Base-by-base conservation (phyloP, 2,329 filamentous ascomycete genomes). In the Aureobasidium sp. region DNA sequence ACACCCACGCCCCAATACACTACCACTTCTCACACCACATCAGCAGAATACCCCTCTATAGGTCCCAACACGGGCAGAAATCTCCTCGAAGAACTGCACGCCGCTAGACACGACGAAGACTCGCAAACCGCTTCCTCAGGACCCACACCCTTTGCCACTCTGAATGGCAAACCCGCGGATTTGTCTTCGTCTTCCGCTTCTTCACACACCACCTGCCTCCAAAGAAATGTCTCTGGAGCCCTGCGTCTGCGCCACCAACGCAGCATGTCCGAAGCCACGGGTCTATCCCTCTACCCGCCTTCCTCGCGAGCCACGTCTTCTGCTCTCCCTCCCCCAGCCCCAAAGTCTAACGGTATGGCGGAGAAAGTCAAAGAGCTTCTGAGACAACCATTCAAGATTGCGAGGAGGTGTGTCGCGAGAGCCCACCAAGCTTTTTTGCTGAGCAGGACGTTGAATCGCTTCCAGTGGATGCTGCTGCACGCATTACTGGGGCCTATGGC, bases 401-500 rank as follows among this genome's bases (percentile, higher is more conserved):
- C 71, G 19, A 67, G 63, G 57, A 66, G 69, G 33, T 62, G 61
- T 65, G 62, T 70, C 33, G 64, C 68, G 25, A 66, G 68, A 38
- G 70, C 70, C 1, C 67, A 70, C 49, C 47, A 62, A 4, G 63
- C 65, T 19, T 66, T 71, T 46, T 61, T 64, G 23, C 66, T 71
- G 7, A 67, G 67, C 6, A 62, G 64, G 1, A 66, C 69, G 9
- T 51, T 73, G 21, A 65, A 67, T 19, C 65, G 64, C 45, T 64
- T 72, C 15, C 71, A 72, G 57, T 73, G 70, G 70, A 72, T 70
- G 68, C 64, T 70, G 49, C 68, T 71, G 33, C 67, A 68, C 43
- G 61, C 67, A 37, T 64, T 68, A 2, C 64, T 69, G 43, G 72
- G 69, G 51, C 71, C 65, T 31, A 75, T 69, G 72, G 72, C 66